phyloP scores from a whole-genome alignment of 1,284 basidiomycete genomes.

The Ceratobasidium papillatum region DNA sequence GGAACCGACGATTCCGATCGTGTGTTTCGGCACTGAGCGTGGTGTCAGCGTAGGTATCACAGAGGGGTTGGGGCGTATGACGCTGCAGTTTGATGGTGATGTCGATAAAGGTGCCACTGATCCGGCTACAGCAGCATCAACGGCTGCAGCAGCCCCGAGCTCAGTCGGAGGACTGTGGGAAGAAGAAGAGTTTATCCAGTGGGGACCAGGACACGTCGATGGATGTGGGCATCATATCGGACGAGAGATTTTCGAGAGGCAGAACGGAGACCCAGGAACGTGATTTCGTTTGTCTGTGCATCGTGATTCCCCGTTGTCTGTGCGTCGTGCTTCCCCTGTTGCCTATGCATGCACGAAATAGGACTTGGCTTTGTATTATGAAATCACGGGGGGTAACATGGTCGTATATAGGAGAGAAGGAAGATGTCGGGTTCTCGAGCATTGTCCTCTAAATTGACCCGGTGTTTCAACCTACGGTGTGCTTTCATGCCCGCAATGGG shows the following conservation, averaged over 20 bases:
- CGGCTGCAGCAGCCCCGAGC: conserved; percentile 10
- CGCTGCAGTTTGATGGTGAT: background rate
- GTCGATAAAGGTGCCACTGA: background rate
- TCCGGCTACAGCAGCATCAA: background rate
- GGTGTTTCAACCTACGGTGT: conserved; percentile 1
- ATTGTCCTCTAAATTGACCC: conserved; percentile 8
- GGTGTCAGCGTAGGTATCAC: background rate
- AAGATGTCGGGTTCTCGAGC: background rate
- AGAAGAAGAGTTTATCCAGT: conserved; percentile 17
- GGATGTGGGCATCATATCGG: conserved; percentile 29
- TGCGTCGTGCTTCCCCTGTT: too few relatives aligned
- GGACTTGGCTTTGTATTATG: background rate
- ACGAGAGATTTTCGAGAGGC: background rate
- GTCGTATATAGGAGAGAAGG: background rate
- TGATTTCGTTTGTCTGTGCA: too few relatives aligned
- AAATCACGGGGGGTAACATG: background rate
- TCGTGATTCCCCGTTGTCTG: too few relatives aligned
- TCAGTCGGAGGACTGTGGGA: conserved; percentile 35
- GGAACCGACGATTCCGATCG: conserved; percentile 21
- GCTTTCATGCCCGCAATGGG: background rate
- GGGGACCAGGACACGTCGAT: conserved; percentile 28
- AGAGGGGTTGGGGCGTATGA: background rate
- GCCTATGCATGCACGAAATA: background rate
- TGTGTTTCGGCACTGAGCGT: conserved; percentile 28
- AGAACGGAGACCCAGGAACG: background rate